Evolutionary conservation across 2,329 filamentous ascomycete genomes (phyloP), one percentile per base, ranked within the genome.

Genomic region (Diaporthe sp.): DNA sequence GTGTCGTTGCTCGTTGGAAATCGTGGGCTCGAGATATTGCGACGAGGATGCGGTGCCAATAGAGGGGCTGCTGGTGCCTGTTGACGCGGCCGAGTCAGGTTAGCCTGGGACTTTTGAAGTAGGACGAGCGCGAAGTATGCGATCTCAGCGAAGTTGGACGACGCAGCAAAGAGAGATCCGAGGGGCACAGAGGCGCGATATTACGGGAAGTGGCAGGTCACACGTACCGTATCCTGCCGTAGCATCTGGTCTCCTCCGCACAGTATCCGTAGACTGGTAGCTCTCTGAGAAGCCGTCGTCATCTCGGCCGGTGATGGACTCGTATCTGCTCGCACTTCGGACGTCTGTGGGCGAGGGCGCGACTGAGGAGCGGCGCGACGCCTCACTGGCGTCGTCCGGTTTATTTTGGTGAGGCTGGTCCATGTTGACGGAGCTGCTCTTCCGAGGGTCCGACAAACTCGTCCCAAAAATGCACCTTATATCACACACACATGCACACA

Each of bases 201-300:
- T 71, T 55, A 55, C 65, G 65, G 65, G 49, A 69, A 74, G 72
- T 73, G 62, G 73, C 44, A 62, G 67, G 62, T 75, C 74, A 39
- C 46, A 84, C 87, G 75, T 84, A 93, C 91, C 91, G 83, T 92
- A 92, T 42, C 15, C 25, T 31, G 81, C 81, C 46, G 83, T 84
- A 34, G 79, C 79, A 78, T 92, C 91, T 74, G 89, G 86, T 78
- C 89, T 87, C 78, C 89, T 87, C 78, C 91, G 88, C 78, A 92
- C 85, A 22, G 91, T 92, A 74, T 92, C 91, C 31, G 88, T 88
- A 28, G 90, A 90, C 80, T 91, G 89, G 79, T 87, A 88, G 82
- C 87, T 90, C 79, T 91, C 90, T 6, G 88, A 85, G 65, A 87
- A 81, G 34, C 82, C 57, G 22, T 75, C 84, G 65, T 89, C 87